Percentiles rank a stretch among this genome's conserved stretches.
Evolutionary conservation across 148 eudicot genomes (phyloP).

Genomic region (Cornus kousa): DNA sequence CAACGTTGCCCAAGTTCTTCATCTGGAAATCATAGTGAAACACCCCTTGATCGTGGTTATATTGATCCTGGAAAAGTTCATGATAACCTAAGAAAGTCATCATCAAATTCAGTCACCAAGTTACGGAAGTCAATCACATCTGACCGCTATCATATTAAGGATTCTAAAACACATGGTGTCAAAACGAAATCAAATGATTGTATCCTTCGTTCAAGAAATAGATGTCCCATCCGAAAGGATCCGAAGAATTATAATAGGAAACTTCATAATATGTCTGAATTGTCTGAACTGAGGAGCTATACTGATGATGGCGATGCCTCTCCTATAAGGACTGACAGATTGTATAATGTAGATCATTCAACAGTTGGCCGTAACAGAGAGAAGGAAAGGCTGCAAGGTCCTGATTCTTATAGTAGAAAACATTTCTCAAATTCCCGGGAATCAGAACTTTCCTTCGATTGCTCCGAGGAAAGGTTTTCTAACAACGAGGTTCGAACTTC

Average conservation of each 20-base stretch:
- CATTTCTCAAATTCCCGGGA: slow-evolving; percentile 7
- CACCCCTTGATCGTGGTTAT: slow-evolving; percentile 7
- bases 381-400: slow-evolving; percentile 5
- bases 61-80: slow-evolving; percentile 7
- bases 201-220: slow-evolving; percentile 16
- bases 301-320: slow-evolving; percentile 13
- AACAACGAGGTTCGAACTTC: slow-evolving; percentile 1
- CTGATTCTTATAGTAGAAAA: slow-evolving; percentile 10
- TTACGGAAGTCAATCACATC: slow-evolving; percentile 9
- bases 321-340: slow-evolving; percentile 6
- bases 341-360: slow-evolving; percentile 11
- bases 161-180: slow-evolving; percentile 14
- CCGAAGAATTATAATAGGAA: neutral
- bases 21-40: slow-evolving; percentile 14
- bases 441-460: slow-evolving; percentile 12
- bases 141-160: slow-evolving; percentile 13
- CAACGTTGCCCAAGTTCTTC: slow-evolving; percentile 1
- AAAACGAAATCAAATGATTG: slow-evolving; percentile 7
- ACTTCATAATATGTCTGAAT: neutral
- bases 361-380: slow-evolving; percentile 1
- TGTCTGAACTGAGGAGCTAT: slow-evolving; percentile 5
- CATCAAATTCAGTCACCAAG: slow-evolving; percentile 13
- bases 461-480: slow-evolving; percentile 10
- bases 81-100: neutral
- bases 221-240: slow-evolving; percentile 9